Percentiles rank a stretch among this genome's conserved stretches.
These are phyloP conservation scores for Dentipellis sp. DNA, from an alignment of 768 basidiomycete genomes.

Conservation along the genomic window DNA sequence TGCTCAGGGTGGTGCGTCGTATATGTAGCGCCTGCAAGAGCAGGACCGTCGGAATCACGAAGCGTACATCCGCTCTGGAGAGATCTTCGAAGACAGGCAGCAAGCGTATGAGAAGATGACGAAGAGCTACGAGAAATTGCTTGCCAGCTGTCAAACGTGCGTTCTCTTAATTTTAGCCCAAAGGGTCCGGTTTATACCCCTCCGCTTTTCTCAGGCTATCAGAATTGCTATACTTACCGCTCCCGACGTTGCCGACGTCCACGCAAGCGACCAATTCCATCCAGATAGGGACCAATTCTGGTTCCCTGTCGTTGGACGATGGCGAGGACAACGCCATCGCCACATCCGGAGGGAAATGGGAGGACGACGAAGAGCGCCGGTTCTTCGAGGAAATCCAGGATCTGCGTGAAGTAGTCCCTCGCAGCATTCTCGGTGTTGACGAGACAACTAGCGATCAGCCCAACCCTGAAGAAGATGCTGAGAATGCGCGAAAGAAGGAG, in stretches of 20 bases:
- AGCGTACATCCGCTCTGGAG: slow-evolving; percentile 97
- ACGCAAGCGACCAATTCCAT: slow-evolving; percentile 80
- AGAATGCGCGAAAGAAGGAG: slow-evolving; percentile 48
- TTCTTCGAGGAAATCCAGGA: slow-evolving; percentile 94
- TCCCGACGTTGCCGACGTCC: slow-evolving; percentile 77
- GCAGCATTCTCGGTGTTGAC: slow-evolving; percentile 70
- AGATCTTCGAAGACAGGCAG: slow-evolving; percentile 98
- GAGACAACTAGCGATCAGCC: slow-evolving; percentile 27
- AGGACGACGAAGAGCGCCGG: slow-evolving; percentile 90
- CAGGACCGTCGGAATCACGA: slow-evolving; percentile 97
- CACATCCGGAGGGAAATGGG: slow-evolving; percentile 80
- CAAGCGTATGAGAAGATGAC: slow-evolving; percentile 99
- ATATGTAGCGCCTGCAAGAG: slow-evolving; percentile 78
- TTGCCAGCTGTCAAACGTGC: slow-evolving; percentile 82
- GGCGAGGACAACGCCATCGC: slow-evolving; percentile 40
- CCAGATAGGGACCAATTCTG: slow-evolving; percentile 47
- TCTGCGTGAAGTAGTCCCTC: slow-evolving; percentile 85
- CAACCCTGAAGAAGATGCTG: slow-evolving; percentile 32
- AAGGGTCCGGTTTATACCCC: background rate
- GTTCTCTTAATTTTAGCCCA: slow-evolving; percentile 15
- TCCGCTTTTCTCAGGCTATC: slow-evolving; percentile 50
- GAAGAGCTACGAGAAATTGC: slow-evolving; percentile 86
- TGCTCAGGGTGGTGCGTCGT: background rate
- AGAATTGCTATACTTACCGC: slow-evolving; percentile 75
- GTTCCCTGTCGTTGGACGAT: slow-evolving; percentile 39